phyloP scores from a whole-genome alignment of 1,284 basidiomycete genomes.

The Pascua sp. region DNA sequence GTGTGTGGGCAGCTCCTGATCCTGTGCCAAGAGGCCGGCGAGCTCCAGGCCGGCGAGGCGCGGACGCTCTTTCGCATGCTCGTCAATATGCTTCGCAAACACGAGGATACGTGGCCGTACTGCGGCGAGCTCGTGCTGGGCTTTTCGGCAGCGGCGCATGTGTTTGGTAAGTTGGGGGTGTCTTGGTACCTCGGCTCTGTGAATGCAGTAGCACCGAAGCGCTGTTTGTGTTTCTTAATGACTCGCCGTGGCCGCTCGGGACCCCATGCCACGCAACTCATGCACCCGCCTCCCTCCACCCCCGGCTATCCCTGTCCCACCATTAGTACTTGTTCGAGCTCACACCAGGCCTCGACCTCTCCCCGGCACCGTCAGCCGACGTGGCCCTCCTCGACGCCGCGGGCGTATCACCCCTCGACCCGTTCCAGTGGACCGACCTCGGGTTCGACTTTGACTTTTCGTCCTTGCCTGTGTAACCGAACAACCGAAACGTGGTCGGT shows the following conservation, averaged over 20 bases:
- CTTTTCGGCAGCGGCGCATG: constrained; percentile 4
- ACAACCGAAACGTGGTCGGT: no score
- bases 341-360: constrained; percentile 1
- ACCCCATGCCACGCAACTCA: no score
- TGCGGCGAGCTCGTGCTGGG: not conserved
- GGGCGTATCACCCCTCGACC: not conserved
- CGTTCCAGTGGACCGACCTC: constrained; percentile 1
- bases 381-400: not conserved
- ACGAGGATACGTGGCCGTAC: constrained; percentile 1
- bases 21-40: constrained; percentile 10
- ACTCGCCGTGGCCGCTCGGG: no score
- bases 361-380: not conserved
- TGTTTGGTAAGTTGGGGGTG: no score
- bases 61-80: constrained; percentile 6
- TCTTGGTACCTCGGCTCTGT: no score
- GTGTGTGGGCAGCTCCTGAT: constrained; percentile 18
- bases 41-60: constrained; percentile 8
- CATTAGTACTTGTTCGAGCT: not conserved
- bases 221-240: no score
- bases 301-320: no score
- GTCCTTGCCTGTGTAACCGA: no score
- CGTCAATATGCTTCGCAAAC: constrained; percentile 5
- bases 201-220: no score
- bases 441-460: constrained; percentile 11
- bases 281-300: no score